Percentiles rank a stretch among this genome's conserved stretches.
Conservation (phyloP, 768 basidiomycete genomes). For the Pisolithus sp. region DNA sequence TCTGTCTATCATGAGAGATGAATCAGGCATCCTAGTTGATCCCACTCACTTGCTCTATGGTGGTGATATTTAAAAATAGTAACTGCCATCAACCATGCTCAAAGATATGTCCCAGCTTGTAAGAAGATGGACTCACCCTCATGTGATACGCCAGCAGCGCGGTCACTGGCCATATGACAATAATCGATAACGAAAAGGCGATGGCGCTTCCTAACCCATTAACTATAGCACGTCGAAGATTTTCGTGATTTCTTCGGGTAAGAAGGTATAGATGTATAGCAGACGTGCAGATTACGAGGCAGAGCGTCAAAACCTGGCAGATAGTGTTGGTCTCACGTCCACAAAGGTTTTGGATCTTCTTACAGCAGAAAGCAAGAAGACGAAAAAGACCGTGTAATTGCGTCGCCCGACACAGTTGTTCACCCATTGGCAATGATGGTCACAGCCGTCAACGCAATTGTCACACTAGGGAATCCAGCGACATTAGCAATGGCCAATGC, state of each 20-base stretch:
- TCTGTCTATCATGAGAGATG: slow-evolving; percentile 37
- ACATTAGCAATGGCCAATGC: slow-evolving; percentile 1
- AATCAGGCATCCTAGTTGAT: slow-evolving; percentile 1
- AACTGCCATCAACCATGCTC: slow-evolving; percentile 38
- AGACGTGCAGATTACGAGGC: slow-evolving; percentile 76
- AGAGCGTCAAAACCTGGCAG: slow-evolving; percentile 59
- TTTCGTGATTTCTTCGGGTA: slow-evolving; percentile 42
- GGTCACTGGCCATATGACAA: slow-evolving; percentile 77
- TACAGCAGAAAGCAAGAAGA: slow-evolving; percentile 71
- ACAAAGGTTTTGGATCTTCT: slow-evolving; percentile 26
- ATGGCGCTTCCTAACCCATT: slow-evolving; percentile 73
- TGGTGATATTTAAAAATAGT: slow-evolving; percentile 81
- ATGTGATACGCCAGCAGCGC: slow-evolving; percentile 81
- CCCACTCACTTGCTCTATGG: slow-evolving; percentile 82
- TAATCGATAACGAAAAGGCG: slow-evolving; percentile 63
- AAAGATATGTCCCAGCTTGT: background rate
- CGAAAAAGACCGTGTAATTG: slow-evolving; percentile 93
- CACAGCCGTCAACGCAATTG: slow-evolving; percentile 95
- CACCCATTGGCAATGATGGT: slow-evolving; percentile 88
- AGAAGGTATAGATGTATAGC: slow-evolving; percentile 75
- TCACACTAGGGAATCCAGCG: slow-evolving; percentile 57
- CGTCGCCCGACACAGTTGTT: slow-evolving; percentile 95
- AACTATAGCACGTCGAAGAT: slow-evolving; percentile 41
- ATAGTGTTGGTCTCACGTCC: slow-evolving; percentile 5
- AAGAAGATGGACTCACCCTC: slow-evolving; percentile 48